Evolutionary conservation across 345 rosid species (phyloP).

Genomic region (Salix viminalis): DNA sequence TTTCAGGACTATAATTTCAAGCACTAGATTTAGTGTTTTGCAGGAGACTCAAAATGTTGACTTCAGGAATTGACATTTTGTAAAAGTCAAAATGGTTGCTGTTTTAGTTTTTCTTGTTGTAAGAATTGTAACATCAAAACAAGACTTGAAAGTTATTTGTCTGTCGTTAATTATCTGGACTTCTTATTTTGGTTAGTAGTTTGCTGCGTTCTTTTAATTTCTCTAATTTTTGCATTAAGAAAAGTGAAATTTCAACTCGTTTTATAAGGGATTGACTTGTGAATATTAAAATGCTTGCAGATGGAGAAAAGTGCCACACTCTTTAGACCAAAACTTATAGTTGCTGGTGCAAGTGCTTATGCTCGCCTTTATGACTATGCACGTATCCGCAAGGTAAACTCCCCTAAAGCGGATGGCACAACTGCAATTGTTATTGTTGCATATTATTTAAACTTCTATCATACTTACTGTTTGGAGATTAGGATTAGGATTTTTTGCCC

Average conservation of each 20-base stretch:
- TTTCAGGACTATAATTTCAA: too few relatives aligned
- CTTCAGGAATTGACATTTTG: too few relatives aligned
- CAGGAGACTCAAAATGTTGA: too few relatives aligned
- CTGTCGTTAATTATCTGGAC: background rate
- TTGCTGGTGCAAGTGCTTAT: constrained; percentile 98
- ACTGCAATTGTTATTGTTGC: too few relatives aligned
- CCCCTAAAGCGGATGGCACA: constrained; percentile 6
- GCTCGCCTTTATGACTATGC: constrained; percentile 93
- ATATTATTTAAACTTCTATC: too few relatives aligned
- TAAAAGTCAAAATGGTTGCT: too few relatives aligned
- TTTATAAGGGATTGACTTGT: background rate
- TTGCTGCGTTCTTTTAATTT: background rate
- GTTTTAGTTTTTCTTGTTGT: too few relatives aligned
- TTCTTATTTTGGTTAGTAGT: background rate
- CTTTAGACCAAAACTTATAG: constrained; percentile 90
- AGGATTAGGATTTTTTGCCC: background rate
- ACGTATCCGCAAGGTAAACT: constrained; percentile 73
- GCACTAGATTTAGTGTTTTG: too few relatives aligned
- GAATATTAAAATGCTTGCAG: constrained; percentile 40
- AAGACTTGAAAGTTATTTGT: background rate
- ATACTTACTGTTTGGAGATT: background rate
- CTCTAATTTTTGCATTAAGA: background rate
- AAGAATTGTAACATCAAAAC: too few relatives aligned
- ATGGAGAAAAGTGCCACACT: constrained; percentile 76
- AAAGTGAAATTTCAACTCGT: background rate